A percentile compares a stretch with the other conserved stretches of the same genome.
Conservation (phyloP, 2,329 filamentous ascomycete genomes). For the Mycocentrospora acerina region DNA sequence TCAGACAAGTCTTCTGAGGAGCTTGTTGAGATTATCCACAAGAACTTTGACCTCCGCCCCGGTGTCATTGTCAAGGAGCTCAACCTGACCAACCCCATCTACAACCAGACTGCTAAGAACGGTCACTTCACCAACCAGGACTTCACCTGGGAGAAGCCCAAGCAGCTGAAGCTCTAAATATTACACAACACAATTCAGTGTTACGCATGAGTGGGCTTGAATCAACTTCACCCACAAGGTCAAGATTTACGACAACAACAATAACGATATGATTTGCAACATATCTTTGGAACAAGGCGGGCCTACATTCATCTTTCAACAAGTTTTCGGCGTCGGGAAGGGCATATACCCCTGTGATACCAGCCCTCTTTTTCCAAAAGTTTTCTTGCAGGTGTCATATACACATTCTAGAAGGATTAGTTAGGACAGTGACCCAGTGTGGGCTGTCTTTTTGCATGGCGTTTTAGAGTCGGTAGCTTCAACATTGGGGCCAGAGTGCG, state of each 20-base stretch:
- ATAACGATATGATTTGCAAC: conserved; percentile 32
- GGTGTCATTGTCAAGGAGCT: conserved; percentile 99
- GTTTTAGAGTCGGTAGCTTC: conserved; percentile 22
- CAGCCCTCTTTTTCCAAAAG: conserved; percentile 34
- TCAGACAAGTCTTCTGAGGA: conserved; percentile 86
- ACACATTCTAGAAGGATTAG: conserved; percentile 28
- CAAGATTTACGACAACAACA: conserved; percentile 28
- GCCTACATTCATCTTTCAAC: conserved; percentile 43
- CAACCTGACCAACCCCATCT: conserved; percentile 92
- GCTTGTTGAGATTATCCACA: conserved; percentile 89
- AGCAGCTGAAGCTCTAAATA: conserved; percentile 83
- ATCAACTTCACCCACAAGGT: conserved; percentile 43
- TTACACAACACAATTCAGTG: conserved; percentile 24
- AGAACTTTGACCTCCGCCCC: conserved; percentile 97
- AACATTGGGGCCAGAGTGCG: conserved; percentile 28
- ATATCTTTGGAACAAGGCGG: conserved; percentile 39
- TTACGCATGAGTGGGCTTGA: conserved; percentile 40
- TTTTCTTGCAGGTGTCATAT: conserved; percentile 28
- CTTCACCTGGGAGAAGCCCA: conserved; percentile 99
- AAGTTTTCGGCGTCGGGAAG: conserved; percentile 43
- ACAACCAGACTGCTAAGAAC: conserved; percentile 98
- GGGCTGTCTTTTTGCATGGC: conserved; percentile 15
- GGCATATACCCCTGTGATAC: conserved; percentile 37
- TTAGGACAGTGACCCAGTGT: conserved; percentile 22
- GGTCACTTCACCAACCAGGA: conserved; percentile 99